These are phyloP conservation scores for Acanthochlamys bracteata DNA, from an alignment of 106 monocot genomes.

Conservation along the genomic window DNA sequence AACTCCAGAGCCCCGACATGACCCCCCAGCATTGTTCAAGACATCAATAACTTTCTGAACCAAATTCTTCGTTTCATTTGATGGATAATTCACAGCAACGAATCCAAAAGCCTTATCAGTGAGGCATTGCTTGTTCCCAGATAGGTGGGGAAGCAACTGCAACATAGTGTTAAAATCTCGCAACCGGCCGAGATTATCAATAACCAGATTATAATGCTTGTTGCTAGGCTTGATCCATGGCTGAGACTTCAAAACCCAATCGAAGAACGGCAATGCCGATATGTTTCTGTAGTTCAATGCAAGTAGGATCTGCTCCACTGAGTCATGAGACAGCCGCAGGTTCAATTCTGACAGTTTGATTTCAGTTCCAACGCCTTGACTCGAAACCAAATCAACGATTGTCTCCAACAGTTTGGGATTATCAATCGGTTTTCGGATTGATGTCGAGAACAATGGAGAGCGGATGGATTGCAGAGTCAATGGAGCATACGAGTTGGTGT, in stretches of 20 bases:
- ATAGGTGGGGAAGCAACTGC: slow-evolving; percentile 25
- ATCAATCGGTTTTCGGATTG: too few relatives aligned
- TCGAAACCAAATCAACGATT: too few relatives aligned
- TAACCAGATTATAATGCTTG: slow-evolving; percentile 37
- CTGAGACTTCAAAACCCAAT: slow-evolving; percentile 35
- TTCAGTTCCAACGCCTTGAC: slow-evolving; percentile 15
- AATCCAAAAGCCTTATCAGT: slow-evolving; percentile 53
- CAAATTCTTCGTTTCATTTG: slow-evolving; percentile 8
- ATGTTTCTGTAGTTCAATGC: slow-evolving; percentile 21
- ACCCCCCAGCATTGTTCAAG: slow-evolving; percentile 26
- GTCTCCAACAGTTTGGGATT: too few relatives aligned
- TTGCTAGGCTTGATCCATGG: slow-evolving; percentile 23
- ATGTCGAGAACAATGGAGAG: too few relatives aligned
- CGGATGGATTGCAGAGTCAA: too few relatives aligned
- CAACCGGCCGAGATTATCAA: slow-evolving; percentile 48
- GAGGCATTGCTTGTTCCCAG: slow-evolving; percentile 30
- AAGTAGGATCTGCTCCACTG: slow-evolving; percentile 21
- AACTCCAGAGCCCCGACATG: slow-evolving; percentile 57
- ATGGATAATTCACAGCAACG: slow-evolving; percentile 8
- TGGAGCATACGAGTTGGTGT: too few relatives aligned
- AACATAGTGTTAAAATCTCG: slow-evolving; percentile 39
- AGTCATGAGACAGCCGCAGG: slow-evolving; percentile 14
- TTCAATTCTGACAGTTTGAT: slow-evolving; percentile 20
- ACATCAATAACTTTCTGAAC: slow-evolving; percentile 17
- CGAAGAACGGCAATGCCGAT: slow-evolving; percentile 47